Base-by-base conservation (phyloP, 306 rosid species). In the Vicia faba region DNA sequence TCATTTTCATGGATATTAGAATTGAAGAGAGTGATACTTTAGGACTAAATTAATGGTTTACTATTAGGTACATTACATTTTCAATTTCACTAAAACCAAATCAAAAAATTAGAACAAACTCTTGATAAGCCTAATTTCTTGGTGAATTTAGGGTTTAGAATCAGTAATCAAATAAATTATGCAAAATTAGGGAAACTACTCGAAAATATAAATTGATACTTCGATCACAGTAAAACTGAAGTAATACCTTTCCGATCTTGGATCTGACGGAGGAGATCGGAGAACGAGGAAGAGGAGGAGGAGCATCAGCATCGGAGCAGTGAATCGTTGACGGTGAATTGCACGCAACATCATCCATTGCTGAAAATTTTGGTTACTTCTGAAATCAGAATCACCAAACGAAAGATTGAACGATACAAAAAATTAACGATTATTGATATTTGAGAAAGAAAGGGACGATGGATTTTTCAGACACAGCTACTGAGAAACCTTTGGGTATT, bases 221-320 rank as follows among this genome's bases (percentile, higher is more conserved):
- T 7, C 57, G 19, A 5, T 2, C 2, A 20, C 3, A 39, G 14
- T 2, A 11, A 25, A 65, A 59, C 2, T 5, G 23, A 33, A 59
- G 15, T 19, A 35, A 63, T 57, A 71, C 96, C 84, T 86, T 87
- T 60, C 89, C 87, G 33, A 80, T 79, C 88, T 84, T 89, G 44
- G 95, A 82, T 20, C 51, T 84, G 29, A 81, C 80, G 1, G 87
- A 62, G 66, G 71, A 12, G 5, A 60, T 65, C 16, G 77, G 76
- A 10, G 86, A 82, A 11, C n/a, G 73, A 58, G 64, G 12, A 75
- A 16, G 35, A 26, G 35, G 20, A 57, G 18, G 49, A 19, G 11
- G 2, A 28, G 29, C 61, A 16, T 75, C 3, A 29, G 78, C 3
- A 41, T 68, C 72, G 2, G 53, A n/a, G 71, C 61, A 36, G 25